Conservation (phyloP, 371 early-diverging fungal species). For the Mucor circinelloides region DNA sequence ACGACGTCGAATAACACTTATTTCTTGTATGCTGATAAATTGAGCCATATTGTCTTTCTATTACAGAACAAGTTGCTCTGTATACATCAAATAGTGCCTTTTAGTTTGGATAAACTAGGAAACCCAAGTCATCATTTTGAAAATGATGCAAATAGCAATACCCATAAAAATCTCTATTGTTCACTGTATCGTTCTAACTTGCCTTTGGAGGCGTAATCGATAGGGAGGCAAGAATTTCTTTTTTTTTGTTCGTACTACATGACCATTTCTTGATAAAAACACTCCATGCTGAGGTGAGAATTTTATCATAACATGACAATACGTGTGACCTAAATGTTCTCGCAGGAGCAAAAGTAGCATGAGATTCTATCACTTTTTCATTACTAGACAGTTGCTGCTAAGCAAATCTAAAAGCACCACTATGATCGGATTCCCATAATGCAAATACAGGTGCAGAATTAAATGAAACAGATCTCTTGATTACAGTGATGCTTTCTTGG, state of each 20-base stretch:
- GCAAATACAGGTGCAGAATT: constrained; percentile 39
- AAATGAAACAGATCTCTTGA: constrained; percentile 46
- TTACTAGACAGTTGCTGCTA: constrained; percentile 30
- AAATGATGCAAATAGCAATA: too few relatives aligned
- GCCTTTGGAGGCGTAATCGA: constrained; percentile 30
- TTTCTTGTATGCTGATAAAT: too few relatives aligned
- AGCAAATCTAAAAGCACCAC: constrained; percentile 39
- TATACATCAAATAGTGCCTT: too few relatives aligned
- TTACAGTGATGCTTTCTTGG: constrained; percentile 25
- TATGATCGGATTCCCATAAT: constrained; percentile 41
- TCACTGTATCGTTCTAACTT: neutral
- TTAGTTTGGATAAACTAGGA: too few relatives aligned
- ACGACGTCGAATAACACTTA: too few relatives aligned
- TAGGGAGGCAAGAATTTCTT: constrained; percentile 33
- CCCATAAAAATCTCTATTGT: too few relatives aligned
- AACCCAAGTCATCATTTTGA: too few relatives aligned
- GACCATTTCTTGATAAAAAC: constrained; percentile 24
- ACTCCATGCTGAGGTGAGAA: constrained; percentile 38
- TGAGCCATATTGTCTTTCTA: too few relatives aligned
- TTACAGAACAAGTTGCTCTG: too few relatives aligned
- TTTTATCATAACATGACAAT: constrained; percentile 34
- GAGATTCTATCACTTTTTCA: constrained; percentile 32
- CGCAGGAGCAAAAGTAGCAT: constrained; percentile 43
- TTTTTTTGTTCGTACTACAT: constrained; percentile 19
- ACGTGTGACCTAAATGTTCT: constrained; percentile 33